A percentile compares a stretch with the other conserved stretches of the same genome.
Evolutionary conservation across 2,329 filamentous ascomycete genomes (phyloP).

Genomic region (Botryotinia globosa): DNA sequence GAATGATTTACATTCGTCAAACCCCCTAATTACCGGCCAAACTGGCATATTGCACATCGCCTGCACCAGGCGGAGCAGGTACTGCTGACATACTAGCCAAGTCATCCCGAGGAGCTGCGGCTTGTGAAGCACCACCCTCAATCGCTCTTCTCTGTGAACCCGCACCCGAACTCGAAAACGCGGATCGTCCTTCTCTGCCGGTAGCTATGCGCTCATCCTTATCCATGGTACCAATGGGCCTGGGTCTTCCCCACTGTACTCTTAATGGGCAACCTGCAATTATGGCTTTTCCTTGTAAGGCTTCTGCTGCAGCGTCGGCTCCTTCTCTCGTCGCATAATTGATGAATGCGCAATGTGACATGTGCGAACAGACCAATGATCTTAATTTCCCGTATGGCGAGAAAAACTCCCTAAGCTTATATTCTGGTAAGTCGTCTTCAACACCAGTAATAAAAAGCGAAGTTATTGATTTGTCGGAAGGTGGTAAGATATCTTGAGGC

Average conservation of each 20-base stretch:
- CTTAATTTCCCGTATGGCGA: constrained; percentile 84
- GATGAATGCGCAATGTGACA: constrained; percentile 94
- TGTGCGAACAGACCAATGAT: constrained; percentile 91
- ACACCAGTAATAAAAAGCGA: constrained; percentile 94
- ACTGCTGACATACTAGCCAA: constrained; percentile 45
- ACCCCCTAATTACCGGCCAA: constrained; percentile 69
- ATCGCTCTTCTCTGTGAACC: constrained; percentile 39
- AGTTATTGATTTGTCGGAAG: constrained; percentile 79
- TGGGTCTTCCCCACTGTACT: constrained; percentile 89
- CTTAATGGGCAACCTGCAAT: constrained; percentile 88
- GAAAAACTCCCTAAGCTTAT: constrained; percentile 88
- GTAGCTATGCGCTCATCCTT: constrained; percentile 79
- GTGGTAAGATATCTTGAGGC: constrained; percentile 82
- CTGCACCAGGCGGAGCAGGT: constrained; percentile 75
- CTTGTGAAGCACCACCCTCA: constrained; percentile 31
- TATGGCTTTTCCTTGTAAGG: constrained; percentile 83
- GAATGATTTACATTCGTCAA: constrained; percentile 19
- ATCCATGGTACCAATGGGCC: constrained; percentile 87
- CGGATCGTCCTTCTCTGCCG: constrained; percentile 70
- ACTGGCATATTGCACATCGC: constrained; percentile 80
- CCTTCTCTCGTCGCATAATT: constrained; percentile 84
- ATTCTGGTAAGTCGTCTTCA: constrained; percentile 92
- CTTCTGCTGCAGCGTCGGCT: constrained; percentile 80
- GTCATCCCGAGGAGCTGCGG: constrained; percentile 31
- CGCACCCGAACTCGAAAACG: constrained; percentile 44